Evolutionary conservation across 2,329 filamentous ascomycete genomes (phyloP).

Genomic region (Arthroderma sp.): DNA sequence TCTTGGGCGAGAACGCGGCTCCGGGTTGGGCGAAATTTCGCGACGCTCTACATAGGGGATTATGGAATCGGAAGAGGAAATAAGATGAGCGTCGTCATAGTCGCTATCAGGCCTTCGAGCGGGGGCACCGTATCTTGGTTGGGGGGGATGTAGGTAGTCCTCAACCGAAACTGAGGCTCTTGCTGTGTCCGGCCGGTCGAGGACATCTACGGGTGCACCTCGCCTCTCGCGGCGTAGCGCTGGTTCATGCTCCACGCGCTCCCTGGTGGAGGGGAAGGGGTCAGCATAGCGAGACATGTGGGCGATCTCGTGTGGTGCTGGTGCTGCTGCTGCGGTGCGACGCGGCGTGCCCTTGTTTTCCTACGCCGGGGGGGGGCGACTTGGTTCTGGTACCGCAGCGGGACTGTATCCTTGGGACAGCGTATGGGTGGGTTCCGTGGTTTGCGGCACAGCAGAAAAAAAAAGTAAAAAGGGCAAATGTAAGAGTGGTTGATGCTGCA

Average conservation of each 20-base stretch:
- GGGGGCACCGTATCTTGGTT: constrained; percentile 32
- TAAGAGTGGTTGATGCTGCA: too few relatives aligned
- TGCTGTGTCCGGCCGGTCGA: constrained; percentile 28
- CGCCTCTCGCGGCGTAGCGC: neutral
- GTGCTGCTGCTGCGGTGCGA: too few relatives aligned
- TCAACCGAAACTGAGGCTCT: constrained; percentile 21
- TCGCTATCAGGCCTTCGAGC: constrained; percentile 24
- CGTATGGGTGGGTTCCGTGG: too few relatives aligned
- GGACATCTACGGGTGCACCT: constrained; percentile 3
- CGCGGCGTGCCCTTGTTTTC: too few relatives aligned
- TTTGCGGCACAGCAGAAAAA: too few relatives aligned
- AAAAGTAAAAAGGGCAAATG: too few relatives aligned
- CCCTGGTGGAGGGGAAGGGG: constrained; percentile 18
- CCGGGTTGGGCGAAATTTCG: constrained; percentile 39
- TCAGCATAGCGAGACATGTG: constrained; percentile 27
- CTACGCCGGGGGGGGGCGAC: too few relatives aligned
- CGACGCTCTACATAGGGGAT: constrained; percentile 45
- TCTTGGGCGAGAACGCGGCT: constrained; percentile 31
- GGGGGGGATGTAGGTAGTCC: constrained; percentile 21
- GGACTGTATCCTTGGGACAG: too few relatives aligned
- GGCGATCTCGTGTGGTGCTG: neutral
- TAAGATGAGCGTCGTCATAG: constrained; percentile 30
- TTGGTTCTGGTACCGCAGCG: too few relatives aligned
- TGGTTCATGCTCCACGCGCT: too few relatives aligned
- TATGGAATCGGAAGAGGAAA: constrained; percentile 37